Evolutionary conservation across 2,329 filamentous ascomycete genomes (phyloP).

Genomic region (Calonectria hawksworthii): DNA sequence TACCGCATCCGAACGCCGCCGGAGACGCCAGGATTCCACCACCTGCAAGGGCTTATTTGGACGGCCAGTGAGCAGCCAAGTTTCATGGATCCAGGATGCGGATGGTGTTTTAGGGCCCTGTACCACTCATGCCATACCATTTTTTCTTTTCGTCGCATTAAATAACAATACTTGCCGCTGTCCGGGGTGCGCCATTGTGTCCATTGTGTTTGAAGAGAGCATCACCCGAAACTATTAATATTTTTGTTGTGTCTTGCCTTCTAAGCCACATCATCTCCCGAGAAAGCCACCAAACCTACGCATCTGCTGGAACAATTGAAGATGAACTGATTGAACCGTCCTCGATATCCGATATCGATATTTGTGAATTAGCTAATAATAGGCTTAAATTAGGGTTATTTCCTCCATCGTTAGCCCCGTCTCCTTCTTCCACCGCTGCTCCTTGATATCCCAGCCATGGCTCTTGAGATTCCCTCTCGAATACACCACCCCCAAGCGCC

Average conservation of each 20-base stretch:
- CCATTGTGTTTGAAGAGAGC: background rate
- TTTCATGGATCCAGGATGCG: background rate
- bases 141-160: background rate
- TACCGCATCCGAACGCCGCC: background rate
- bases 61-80: background rate
- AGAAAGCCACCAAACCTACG: background rate
- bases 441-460: background rate
- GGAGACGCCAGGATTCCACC: background rate
- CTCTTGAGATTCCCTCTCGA: background rate
- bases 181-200: background rate
- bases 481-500: background rate
- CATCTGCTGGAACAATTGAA: background rate
- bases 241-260: background rate
- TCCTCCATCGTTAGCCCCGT: background rate
- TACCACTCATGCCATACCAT: no score
- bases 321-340: background rate
- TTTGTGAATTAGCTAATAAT: background rate
- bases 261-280: background rate
- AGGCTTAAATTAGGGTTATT: background rate
- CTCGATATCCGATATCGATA: background rate
- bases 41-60: background rate
- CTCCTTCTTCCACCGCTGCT: background rate
- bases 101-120: background rate
- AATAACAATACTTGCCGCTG: background rate
- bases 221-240: background rate